These are phyloP conservation scores for Starmerella kuoi DNA, from an alignment of 805 yeast species.

Conservation along the genomic window DNA sequence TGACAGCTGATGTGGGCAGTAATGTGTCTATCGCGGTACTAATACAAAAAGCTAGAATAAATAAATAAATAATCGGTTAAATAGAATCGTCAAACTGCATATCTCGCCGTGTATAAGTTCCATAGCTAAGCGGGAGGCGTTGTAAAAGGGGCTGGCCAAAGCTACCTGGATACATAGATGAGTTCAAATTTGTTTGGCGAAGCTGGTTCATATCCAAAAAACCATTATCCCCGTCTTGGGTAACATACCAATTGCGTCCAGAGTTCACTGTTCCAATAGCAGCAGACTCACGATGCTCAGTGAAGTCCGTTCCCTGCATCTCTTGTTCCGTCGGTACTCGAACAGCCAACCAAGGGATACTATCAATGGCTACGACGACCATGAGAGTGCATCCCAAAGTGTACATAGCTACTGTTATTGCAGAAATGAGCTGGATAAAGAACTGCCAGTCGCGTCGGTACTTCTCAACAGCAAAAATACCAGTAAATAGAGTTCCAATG, in stretches of 20 bases:
- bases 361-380: slow-evolving; percentile 54
- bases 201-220: slow-evolving; percentile 8
- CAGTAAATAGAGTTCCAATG: slow-evolving; percentile 54
- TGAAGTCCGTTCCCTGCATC: slow-evolving; percentile 73
- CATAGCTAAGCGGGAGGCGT: slow-evolving; percentile 19
- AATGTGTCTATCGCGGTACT: no score
- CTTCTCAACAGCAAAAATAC: slow-evolving; percentile 81
- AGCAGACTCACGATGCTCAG: slow-evolving; percentile 84
- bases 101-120: slow-evolving; percentile 10
- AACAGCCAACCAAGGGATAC: slow-evolving; percentile 66
- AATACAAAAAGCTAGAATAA: no score
- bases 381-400: slow-evolving; percentile 61
- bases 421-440: slow-evolving; percentile 79
- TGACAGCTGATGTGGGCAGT: no score
- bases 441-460: slow-evolving; percentile 43
- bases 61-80: no score
- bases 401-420: slow-evolving; percentile 60
- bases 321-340: slow-evolving; percentile 82
- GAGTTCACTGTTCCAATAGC: slow-evolving; percentile 1
- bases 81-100: no score
- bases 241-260: slow-evolving; percentile 4
- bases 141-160: slow-evolving; percentile 22
- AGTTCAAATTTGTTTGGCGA: slow-evolving; percentile 18
- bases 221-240: neutral
- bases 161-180: slow-evolving; percentile 21